Evolutionary conservation across 805 yeast species (phyloP).

Genomic region (Spencermartinsiella europaea): DNA sequence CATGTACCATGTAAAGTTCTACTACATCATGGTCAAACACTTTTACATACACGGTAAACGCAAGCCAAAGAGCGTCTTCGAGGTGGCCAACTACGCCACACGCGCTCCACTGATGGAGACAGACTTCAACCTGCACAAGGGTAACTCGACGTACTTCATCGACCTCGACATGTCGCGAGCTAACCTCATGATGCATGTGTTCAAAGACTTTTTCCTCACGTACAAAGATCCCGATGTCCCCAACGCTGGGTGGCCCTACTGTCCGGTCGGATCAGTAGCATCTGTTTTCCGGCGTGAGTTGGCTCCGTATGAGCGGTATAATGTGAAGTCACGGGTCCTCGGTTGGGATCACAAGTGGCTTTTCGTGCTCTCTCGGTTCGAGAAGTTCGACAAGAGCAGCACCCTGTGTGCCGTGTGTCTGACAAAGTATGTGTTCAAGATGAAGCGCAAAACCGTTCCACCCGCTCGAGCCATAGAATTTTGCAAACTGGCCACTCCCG

Average conservation of each 20-base stretch:
- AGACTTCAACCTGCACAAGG: constrained; percentile 83
- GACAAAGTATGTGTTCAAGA: constrained; percentile 78
- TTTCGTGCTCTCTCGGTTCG: constrained; percentile 61
- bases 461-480: constrained; percentile 56
- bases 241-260: constrained; percentile 32
- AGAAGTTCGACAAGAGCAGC: constrained; percentile 33
- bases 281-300: constrained; percentile 69
- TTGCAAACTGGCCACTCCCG: constrained; percentile 53
- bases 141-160: constrained; percentile 75
- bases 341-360: constrained; percentile 91
- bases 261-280: constrained; percentile 73
- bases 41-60: constrained; percentile 32
- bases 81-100: constrained; percentile 40
- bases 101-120: constrained; percentile 73
- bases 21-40: constrained; percentile 39
- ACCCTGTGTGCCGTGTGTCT: constrained; percentile 53
- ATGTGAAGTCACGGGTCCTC: constrained; percentile 52
- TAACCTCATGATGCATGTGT: constrained; percentile 49
- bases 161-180: constrained; percentile 80
- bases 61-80: constrained; percentile 34
- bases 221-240: constrained; percentile 32
- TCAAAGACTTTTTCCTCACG: constrained; percentile 51
- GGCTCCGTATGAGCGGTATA: constrained; percentile 55
- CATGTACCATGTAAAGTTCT: constrained; percentile 61
- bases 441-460: constrained; percentile 65